These are phyloP conservation scores for Cyclanthera cordifolia DNA, from an alignment of 306 rosid genomes.

Conservation along the genomic window DNA sequence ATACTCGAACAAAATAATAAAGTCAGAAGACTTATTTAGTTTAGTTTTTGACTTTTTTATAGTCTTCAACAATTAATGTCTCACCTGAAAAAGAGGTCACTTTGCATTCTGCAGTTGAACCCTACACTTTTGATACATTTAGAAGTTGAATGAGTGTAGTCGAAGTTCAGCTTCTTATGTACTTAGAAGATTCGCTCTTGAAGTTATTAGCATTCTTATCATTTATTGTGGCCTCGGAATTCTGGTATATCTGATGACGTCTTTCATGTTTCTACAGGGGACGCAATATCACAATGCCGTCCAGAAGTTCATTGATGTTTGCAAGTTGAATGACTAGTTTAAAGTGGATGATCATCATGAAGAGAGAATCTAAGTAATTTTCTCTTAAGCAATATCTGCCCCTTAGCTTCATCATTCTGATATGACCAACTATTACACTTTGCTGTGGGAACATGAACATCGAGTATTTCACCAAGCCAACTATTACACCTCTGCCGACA, in stretches of 20 bases:
- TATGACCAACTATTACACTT: background rate
- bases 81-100: background rate
- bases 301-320: conserved; percentile 59
- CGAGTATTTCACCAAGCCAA: background rate
- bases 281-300: conserved; percentile 55
- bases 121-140: background rate
- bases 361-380: background rate
- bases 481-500: background rate
- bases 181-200: background rate
- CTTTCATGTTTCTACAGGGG: conserved; percentile 19
- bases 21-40: background rate
- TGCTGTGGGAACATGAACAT: background rate
- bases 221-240: background rate
- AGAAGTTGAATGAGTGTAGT: background rate
- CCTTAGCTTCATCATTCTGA: background rate
- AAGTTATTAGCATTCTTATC: background rate
- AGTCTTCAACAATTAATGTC: background rate
- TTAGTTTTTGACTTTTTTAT: background rate
- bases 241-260: background rate
- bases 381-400: background rate
- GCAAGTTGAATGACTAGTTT: conserved; percentile 48
- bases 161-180: background rate
- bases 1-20: background rate
- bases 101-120: background rate
- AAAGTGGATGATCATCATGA: conserved; percentile 17